Evolutionary conservation across 176 grass and related monocot species (phyloP).

Genomic region (sorghum (Sorghum bicolor)): DNA sequence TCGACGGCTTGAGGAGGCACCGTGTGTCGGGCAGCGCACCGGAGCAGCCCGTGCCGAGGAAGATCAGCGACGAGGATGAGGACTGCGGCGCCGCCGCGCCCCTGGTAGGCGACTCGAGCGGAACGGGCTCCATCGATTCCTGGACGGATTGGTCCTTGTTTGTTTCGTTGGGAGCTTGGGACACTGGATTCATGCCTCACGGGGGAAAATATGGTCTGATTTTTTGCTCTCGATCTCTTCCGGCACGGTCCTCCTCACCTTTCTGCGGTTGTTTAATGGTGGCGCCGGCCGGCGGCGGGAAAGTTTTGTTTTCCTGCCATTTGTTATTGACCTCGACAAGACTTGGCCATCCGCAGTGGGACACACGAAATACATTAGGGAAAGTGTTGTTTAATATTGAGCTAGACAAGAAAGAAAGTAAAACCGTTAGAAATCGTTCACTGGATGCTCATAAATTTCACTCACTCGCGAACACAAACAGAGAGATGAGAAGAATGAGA

Average conservation of each 20-base stretch:
- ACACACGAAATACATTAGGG: too few relatives aligned
- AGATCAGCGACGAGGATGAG: constrained; percentile 61
- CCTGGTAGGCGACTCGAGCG: not conserved
- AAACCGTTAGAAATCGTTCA: too few relatives aligned
- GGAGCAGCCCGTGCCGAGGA: constrained; percentile 96
- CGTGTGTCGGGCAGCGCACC: constrained; percentile 57
- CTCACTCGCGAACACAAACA: too few relatives aligned
- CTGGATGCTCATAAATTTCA: too few relatives aligned
- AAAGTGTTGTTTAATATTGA: too few relatives aligned
- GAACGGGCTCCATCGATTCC: constrained; percentile 16
- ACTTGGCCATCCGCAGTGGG: too few relatives aligned
- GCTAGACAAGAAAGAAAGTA: too few relatives aligned
- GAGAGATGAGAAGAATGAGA: too few relatives aligned
- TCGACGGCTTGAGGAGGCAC: constrained; percentile 63
- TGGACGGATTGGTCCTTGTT: not conserved
- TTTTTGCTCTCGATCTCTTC: not conserved
- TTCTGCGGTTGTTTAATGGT: not conserved
- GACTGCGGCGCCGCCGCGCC: not conserved
- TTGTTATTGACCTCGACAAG: not conserved
- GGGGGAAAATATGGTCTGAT: not conserved
- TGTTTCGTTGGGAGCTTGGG: too few relatives aligned
- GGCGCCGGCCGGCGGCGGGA: not conserved
- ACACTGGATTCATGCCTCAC: not conserved
- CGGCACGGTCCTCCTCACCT: not conserved
- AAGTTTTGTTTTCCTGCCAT: not conserved